These are phyloP conservation scores for Proliferodiscus dingleyae DNA, from an alignment of 2,329 filamentous ascomycete genomes.

Conservation along the genomic window DNA sequence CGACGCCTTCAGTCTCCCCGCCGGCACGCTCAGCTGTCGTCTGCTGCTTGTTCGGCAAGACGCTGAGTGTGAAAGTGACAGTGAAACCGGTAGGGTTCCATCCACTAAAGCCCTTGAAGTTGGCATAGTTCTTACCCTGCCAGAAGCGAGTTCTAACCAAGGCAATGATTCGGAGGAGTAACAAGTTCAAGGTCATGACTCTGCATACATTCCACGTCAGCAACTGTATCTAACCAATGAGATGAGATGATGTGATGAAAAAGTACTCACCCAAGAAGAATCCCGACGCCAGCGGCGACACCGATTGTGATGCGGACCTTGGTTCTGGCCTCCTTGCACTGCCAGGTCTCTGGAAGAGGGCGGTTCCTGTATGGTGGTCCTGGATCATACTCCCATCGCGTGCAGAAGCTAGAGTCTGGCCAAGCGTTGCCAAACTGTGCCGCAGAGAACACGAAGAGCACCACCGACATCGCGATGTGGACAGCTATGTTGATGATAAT, in stretches of 20 bases:
- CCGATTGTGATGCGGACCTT: conserved; percentile 3
- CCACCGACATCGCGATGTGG: conserved; percentile 7
- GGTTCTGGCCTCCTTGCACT: background rate
- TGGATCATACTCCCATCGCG: background rate
- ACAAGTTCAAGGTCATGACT: background rate
- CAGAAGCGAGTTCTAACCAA: conserved; percentile 2
- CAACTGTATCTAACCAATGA: background rate
- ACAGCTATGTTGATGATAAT: conserved; percentile 5
- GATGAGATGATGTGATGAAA: conserved; percentile 1
- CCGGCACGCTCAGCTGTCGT: background rate
- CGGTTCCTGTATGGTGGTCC: background rate
- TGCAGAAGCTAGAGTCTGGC: conserved; percentile 3
- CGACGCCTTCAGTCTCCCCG: background rate
- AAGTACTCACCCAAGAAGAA: conserved; percentile 8
- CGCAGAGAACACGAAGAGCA: conserved; percentile 6
- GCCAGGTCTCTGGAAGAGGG: background rate
- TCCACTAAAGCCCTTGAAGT: background rate
- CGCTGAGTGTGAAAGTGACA: background rate
- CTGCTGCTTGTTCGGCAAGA: background rate
- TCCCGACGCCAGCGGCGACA: conserved; percentile 4
- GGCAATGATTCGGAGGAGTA: conserved; percentile 1
- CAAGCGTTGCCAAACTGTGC: background rate
- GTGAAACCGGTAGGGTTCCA: background rate
- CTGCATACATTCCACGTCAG: background rate
- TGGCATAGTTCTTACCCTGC: background rate